phyloP scores from a whole-genome alignment of 805 yeast species.

The Lipomyces orientalis region DNA sequence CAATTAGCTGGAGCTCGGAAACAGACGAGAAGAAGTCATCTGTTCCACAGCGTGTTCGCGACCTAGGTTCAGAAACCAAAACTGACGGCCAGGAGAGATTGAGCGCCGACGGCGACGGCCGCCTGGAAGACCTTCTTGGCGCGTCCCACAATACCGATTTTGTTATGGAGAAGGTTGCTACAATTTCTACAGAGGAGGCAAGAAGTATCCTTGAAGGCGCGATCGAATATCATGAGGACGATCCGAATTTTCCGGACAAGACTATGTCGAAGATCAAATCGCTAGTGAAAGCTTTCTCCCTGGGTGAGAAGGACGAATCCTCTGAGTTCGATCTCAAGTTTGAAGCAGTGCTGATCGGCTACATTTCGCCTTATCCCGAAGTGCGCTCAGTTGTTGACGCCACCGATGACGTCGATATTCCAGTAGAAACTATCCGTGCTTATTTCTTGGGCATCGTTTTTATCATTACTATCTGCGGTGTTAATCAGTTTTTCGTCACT shows the following conservation, averaged over 20 bases:
- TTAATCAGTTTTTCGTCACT: too few species aligned
- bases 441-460: constrained; percentile 40
- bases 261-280: constrained; percentile 12
- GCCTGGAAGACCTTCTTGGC: too few species aligned
- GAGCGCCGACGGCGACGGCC: too few species aligned
- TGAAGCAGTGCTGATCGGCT: constrained; percentile 47
- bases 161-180: constrained; percentile 17
- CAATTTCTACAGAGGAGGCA: constrained; percentile 47
- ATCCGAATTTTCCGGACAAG: constrained; percentile 24
- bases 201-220: constrained; percentile 37
- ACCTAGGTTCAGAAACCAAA: too few species aligned
- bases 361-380: constrained; percentile 64
- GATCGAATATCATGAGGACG: constrained; percentile 17
- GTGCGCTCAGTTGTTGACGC: constrained; percentile 59
- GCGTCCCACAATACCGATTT: constrained; percentile 11
- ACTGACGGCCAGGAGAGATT: too few species aligned
- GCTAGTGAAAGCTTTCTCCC: constrained; percentile 18
- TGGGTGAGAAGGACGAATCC: neutral
- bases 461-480: too few species aligned
- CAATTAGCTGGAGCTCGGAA: neutral
- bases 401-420: constrained; percentile 5
- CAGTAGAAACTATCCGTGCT: constrained; percentile 26
- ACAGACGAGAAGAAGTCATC: neutral
- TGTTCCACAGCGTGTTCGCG: neutral
- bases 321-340: constrained; percentile 31